Conservation (phyloP, 2,329 filamentous ascomycete species). For the Aspergillus jensenii region DNA sequence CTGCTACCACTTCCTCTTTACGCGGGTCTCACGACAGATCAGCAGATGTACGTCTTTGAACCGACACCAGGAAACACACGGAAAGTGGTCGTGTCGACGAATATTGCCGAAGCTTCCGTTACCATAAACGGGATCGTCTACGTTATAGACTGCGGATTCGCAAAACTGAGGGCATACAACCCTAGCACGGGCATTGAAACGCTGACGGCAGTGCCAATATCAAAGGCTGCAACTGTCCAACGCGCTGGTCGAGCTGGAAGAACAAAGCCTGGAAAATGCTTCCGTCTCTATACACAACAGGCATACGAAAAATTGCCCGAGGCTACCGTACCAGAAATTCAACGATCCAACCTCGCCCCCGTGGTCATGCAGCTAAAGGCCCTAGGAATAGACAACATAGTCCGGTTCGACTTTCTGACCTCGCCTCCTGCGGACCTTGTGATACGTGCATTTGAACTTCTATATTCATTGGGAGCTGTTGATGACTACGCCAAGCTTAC, state of each 20-base stretch:
- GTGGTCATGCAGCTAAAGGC: slow-evolving; percentile 90
- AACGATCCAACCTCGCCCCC: slow-evolving; percentile 85
- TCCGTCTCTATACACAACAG: slow-evolving; percentile 82
- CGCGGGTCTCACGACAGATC: slow-evolving; percentile 81
- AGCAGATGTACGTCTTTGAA: slow-evolving; percentile 95
- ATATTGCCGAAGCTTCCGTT: slow-evolving; percentile 94
- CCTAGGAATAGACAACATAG: slow-evolving; percentile 89
- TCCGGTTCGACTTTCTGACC: slow-evolving; percentile 85
- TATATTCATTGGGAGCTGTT: slow-evolving; percentile 82
- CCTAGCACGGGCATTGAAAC: slow-evolving; percentile 84
- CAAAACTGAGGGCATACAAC: slow-evolving; percentile 85
- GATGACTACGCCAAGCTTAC: slow-evolving; percentile 91
- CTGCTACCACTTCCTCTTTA: slow-evolving; percentile 79
- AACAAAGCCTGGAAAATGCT: slow-evolving; percentile 90
- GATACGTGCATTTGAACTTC: slow-evolving; percentile 79
- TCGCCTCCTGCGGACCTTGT: slow-evolving; percentile 82
- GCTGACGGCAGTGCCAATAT: slow-evolving; percentile 76
- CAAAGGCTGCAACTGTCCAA: slow-evolving; percentile 90
- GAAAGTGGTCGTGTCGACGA: slow-evolving; percentile 91
- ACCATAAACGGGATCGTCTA: slow-evolving; percentile 91
- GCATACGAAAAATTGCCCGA: slow-evolving; percentile 66
- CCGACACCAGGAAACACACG: slow-evolving; percentile 75
- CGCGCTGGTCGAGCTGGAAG: slow-evolving; percentile 86
- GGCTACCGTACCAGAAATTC: slow-evolving; percentile 82
- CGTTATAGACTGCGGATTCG: slow-evolving; percentile 86